These are phyloP conservation scores for Tuber indicum DNA, from an alignment of 495 filamentous ascomycete genomes.

Conservation along the genomic window DNA sequence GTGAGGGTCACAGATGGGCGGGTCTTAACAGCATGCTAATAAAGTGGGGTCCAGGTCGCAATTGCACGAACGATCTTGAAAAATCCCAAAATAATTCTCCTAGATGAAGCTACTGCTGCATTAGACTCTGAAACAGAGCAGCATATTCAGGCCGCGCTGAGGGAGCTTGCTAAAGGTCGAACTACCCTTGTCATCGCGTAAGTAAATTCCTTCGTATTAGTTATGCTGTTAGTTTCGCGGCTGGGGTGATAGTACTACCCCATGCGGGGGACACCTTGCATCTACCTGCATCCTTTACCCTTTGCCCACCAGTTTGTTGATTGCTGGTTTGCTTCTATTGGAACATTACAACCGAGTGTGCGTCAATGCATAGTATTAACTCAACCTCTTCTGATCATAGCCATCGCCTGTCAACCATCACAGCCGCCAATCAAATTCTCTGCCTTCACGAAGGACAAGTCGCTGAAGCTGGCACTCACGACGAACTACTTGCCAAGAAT, in stretches of 20 bases:
- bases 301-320: background rate
- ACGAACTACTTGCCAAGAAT: constrained; percentile 67
- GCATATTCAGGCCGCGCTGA: constrained; percentile 82
- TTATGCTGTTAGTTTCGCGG: background rate
- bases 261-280: background rate
- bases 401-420: constrained; percentile 91
- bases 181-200: constrained; percentile 73
- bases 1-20: constrained; percentile 10
- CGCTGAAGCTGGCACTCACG: constrained; percentile 77
- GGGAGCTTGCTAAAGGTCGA: constrained; percentile 69
- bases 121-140: constrained; percentile 94
- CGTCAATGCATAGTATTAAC: background rate
- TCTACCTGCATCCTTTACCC: background rate
- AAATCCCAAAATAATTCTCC: constrained; percentile 87
- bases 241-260: background rate
- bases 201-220: background rate
- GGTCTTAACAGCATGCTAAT: background rate
- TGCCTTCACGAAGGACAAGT: constrained; percentile 83
- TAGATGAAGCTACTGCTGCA: constrained; percentile 94
- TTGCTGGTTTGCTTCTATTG: background rate
- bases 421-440: constrained; percentile 86
- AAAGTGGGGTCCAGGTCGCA: constrained; percentile 52
- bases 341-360: background rate
- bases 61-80: constrained; percentile 96
- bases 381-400: background rate